Evolutionary conservation across 2,329 filamentous ascomycete species (phyloP), one percentile per base, ranked within the genome.

Genomic region (Orbilia quercus): DNA sequence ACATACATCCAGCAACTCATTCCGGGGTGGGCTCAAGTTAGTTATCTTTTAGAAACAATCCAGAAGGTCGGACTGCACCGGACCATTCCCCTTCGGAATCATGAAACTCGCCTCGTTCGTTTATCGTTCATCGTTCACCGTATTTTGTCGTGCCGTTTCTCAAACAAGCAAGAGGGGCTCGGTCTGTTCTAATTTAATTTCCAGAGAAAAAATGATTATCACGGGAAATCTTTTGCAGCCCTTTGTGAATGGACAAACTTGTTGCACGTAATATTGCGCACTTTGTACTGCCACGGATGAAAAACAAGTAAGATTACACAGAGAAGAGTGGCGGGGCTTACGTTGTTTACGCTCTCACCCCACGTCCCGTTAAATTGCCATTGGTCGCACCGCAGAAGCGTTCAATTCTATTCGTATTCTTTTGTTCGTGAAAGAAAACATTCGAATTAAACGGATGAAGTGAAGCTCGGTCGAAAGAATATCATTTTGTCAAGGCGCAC

Each of bases 361-460:
- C 63, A 67, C 63, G 63, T 67, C 53, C 54, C 42, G n/a, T 67
- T 58, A 51, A 67, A 67, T 67, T 67, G 25, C 44, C 44, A n/a
- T n/a, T n/a, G n/a, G n/a, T n/a, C n/a, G n/a, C n/a, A n/a, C n/a
- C n/a, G n/a, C n/a, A n/a, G n/a, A n/a, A n/a, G n/a, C n/a, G n/a
- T n/a, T n/a, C n/a, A n/a, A n/a, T n/a, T n/a, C n/a, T n/a, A n/a
- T n/a, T n/a, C n/a, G n/a, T n/a, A n/a, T n/a, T n/a, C n/a, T n/a
- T n/a, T n/a, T n/a, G n/a, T n/a, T n/a, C n/a, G n/a, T n/a, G n/a
- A n/a, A n/a, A n/a, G n/a, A n/a, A n/a, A n/a, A n/a, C n/a, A n/a
- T n/a, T n/a, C n/a, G n/a, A n/a, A n/a, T n/a, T n/a, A n/a, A 20
- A 36, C 38, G 12, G 20, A 44, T 16, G 2, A 16, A 23, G 20